phyloP scores from a whole-genome alignment of 768 basidiomycete genomes.

The Xerocomus spinulosus region DNA sequence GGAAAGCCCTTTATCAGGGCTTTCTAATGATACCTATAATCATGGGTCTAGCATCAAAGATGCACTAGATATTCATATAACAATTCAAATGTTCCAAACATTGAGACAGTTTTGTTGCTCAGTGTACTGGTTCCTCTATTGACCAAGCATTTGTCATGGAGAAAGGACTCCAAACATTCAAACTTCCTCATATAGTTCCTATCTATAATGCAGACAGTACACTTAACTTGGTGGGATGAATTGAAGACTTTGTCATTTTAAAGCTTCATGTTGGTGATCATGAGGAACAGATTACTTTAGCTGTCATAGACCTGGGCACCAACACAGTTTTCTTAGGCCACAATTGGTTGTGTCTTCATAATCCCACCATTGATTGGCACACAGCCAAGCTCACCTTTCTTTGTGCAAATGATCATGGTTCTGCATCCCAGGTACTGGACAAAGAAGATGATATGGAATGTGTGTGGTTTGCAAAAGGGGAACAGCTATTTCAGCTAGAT shows the following conservation, averaged over 20 bases:
- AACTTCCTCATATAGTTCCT: neutral
- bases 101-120: no score
- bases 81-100: no score
- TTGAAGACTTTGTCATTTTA: neutral
- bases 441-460: neutral
- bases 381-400: neutral
- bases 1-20: no score
- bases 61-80: no score
- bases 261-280: neutral
- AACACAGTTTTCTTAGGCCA: neutral
- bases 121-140: neutral
- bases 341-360: neutral
- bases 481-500: neutral
- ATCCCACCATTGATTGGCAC: neutral
- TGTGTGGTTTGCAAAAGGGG: neutral
- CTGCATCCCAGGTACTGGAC: neutral
- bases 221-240: neutral
- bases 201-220: slow-evolving; percentile 16
- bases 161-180: no score
- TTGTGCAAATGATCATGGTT: neutral
- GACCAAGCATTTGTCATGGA: no score
- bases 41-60: no score
- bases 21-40: no score
- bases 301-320: neutral
- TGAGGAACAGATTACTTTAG: neutral